Evolutionary conservation across 2,329 filamentous ascomycete genomes (phyloP).

Genomic region (Claviceps digitariae): DNA sequence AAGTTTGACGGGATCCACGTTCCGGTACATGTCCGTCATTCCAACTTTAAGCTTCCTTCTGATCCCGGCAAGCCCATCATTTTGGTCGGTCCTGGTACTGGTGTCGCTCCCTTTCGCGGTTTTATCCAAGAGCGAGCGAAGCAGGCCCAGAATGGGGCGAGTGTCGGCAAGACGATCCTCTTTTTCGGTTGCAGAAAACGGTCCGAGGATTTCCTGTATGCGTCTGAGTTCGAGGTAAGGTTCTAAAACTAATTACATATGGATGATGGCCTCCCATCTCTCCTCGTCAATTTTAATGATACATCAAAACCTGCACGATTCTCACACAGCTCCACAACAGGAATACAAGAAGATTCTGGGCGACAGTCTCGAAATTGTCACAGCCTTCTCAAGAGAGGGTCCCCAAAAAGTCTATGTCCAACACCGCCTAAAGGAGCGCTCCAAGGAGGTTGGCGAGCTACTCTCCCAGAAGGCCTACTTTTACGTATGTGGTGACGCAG

Average conservation of each 20-base stretch:
- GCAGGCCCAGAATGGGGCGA: slow-evolving; percentile 64
- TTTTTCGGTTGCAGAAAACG: slow-evolving; percentile 91
- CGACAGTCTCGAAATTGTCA: slow-evolving; percentile 80
- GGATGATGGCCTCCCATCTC: too few species aligned
- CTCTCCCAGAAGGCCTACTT: slow-evolving; percentile 82
- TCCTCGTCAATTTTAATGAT: too few species aligned
- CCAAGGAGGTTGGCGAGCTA: slow-evolving; percentile 75
- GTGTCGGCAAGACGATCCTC: slow-evolving; percentile 74
- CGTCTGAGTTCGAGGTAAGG: slow-evolving; percentile 82
- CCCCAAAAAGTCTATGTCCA: slow-evolving; percentile 93
- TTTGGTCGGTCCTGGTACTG: slow-evolving; percentile 91
- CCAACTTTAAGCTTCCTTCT: slow-evolving; percentile 97
- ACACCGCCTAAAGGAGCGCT: slow-evolving; percentile 73
- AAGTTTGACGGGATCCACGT: slow-evolving; percentile 95
- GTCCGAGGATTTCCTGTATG: slow-evolving; percentile 85
- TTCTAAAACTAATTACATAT: not conserved
- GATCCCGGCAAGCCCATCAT: slow-evolving; percentile 90
- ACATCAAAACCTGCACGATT: not conserved
- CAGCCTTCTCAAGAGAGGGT: slow-evolving; percentile 85
- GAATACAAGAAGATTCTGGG: slow-evolving; percentile 72
- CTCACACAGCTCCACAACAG: slow-evolving; percentile 29
- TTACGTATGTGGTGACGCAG: slow-evolving; percentile 95
- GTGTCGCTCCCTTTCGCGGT: slow-evolving; percentile 88
- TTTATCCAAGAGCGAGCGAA: slow-evolving; percentile 91
- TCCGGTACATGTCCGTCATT: slow-evolving; percentile 90